Evolutionary conservation across 2,329 filamentous ascomycete genomes (phyloP).

Genomic region (Beauveria asiatica): DNA sequence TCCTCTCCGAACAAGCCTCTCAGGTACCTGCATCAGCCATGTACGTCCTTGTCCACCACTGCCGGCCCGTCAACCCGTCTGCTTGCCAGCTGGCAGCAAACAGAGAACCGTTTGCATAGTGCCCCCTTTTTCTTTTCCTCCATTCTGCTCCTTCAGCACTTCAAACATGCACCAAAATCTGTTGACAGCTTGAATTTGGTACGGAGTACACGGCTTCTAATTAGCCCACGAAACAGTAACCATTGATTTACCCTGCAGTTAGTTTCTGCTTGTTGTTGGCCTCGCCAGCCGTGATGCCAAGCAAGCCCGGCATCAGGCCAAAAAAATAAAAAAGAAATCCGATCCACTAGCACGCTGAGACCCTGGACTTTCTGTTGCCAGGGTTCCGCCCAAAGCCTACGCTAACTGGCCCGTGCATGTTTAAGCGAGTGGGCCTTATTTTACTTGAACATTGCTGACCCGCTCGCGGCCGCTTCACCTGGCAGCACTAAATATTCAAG

Average conservation of each 20-base stretch:
- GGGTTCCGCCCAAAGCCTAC: neutral
- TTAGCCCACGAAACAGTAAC: too few relatives aligned
- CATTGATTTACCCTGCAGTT: too few relatives aligned
- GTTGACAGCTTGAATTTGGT: too few relatives aligned
- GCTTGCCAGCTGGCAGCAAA: conserved; percentile 4
- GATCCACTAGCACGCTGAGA: conserved; percentile 4
- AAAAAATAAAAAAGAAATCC: conserved; percentile 1
- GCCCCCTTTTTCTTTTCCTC: too few relatives aligned
- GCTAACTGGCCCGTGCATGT: conserved; percentile 20
- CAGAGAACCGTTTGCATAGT: neutral
- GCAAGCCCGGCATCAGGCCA: neutral
- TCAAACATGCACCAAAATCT: too few relatives aligned
- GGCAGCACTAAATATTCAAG: conserved; percentile 5
- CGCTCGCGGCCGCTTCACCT: neutral
- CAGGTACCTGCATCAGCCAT: conserved; percentile 3
- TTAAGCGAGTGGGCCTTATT: conserved; percentile 24
- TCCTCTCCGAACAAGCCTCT: neutral
- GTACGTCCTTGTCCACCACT: neutral
- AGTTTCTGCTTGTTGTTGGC: neutral
- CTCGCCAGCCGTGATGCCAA: conserved; percentile 7
- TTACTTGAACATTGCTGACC: conserved; percentile 19
- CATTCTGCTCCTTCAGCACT: too few relatives aligned
- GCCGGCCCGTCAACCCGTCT: neutral
- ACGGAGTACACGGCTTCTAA: too few relatives aligned
- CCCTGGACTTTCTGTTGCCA: conserved; percentile 7